Conservation (phyloP, 2,329 filamentous ascomycete species). For the Leptographium flavum region DNA sequence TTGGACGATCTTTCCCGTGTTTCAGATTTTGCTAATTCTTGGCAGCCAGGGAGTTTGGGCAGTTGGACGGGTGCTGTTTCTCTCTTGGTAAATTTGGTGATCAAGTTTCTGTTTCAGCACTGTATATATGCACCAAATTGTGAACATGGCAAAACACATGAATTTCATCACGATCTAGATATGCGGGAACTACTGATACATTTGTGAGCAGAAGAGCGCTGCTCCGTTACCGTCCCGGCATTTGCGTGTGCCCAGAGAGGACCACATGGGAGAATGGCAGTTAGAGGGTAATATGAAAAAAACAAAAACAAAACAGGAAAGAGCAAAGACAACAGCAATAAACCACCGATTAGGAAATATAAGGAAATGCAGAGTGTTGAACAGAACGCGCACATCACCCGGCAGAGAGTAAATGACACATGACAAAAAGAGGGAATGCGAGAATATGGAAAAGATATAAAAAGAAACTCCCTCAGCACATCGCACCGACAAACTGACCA, state of each 20-base stretch:
- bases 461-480: neutral
- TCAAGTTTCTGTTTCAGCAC: neutral
- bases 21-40: neutral
- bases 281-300: no score
- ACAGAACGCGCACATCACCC: no score
- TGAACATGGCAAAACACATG: no score
- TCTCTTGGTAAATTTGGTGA: neutral
- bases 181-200: no score
- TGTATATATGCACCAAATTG: neutral
- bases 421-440: neutral
- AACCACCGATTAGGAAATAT: neutral
- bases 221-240: no score
- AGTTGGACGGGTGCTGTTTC: neutral
- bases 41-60: neutral
- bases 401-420: neutral
- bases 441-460: neutral
- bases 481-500: neutral
- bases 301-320: no score
- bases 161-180: no score
- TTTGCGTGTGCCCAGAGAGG: neutral
- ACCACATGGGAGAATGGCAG: no score
- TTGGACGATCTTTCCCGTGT: neutral
- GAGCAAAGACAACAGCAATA: no score
- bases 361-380: neutral
- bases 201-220: no score